Evolutionary conservation across 2,329 filamentous ascomycete species (phyloP).

Genomic region (Exophiala bonariae): DNA sequence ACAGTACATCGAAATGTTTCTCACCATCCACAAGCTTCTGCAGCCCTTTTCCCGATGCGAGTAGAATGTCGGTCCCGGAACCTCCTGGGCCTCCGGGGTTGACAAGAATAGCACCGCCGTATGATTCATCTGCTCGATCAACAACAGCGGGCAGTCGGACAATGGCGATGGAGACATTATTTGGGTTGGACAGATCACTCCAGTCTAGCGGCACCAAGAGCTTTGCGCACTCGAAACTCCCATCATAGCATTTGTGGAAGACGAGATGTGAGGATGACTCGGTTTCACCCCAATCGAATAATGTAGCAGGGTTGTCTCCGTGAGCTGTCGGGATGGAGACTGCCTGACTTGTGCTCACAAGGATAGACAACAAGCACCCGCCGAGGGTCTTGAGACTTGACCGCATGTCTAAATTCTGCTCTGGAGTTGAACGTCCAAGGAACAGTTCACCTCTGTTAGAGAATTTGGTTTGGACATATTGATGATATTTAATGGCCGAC

Average conservation of each 20-base stretch:
- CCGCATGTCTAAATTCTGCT: no score
- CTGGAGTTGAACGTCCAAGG: no score
- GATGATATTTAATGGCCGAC: no score
- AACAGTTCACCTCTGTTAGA: no score
- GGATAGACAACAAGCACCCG: no score
- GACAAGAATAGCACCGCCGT: slow-evolving; percentile 48
- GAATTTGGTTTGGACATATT: no score
- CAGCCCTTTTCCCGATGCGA: slow-evolving; percentile 16
- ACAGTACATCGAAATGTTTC: slow-evolving; percentile 45
- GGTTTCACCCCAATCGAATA: slow-evolving; percentile 20
- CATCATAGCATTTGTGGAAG: slow-evolving; percentile 46
- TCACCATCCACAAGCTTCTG: slow-evolving; percentile 34
- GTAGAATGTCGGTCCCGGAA: slow-evolving; percentile 37
- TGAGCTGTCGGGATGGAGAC: no score
- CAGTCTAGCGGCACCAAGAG: slow-evolving; percentile 52
- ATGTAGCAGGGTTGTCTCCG: background rate
- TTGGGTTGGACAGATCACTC: slow-evolving; percentile 35
- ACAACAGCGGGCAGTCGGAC: slow-evolving; percentile 46
- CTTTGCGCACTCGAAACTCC: slow-evolving; percentile 48
- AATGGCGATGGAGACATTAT: slow-evolving; percentile 44
- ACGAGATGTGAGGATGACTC: slow-evolving; percentile 32
- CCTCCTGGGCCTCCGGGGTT: slow-evolving; percentile 47
- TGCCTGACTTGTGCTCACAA: no score
- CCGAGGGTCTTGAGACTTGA: no score
- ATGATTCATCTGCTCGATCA: slow-evolving; percentile 38